phyloP scores from a whole-genome alignment of 2,329 filamentous ascomycete genomes.

The Bipolaris victoriae region DNA sequence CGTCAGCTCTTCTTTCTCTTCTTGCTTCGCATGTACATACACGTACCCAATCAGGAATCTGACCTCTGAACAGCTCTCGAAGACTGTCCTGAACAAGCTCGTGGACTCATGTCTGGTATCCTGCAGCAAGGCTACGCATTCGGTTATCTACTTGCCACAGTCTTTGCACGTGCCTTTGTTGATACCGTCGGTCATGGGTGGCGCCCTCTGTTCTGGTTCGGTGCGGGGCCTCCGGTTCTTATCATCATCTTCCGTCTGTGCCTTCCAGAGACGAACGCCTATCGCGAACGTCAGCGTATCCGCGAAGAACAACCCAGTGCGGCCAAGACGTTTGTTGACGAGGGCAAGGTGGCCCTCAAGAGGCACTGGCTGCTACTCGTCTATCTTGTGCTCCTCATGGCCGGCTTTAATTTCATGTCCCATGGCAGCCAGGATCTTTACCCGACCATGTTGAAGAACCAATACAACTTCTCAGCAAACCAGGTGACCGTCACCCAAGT shows the following conservation, averaged over 20 bases:
- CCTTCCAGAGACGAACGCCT: slow-evolving; percentile 79
- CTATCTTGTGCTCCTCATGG: slow-evolving; percentile 86
- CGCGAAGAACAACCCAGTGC: slow-evolving; percentile 65
- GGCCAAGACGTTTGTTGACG: slow-evolving; percentile 71
- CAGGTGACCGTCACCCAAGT: slow-evolving; percentile 58
- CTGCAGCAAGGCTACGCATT: slow-evolving; percentile 70
- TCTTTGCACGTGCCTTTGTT: slow-evolving; percentile 67
- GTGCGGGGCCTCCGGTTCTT: slow-evolving; percentile 76
- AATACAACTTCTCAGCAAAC: slow-evolving; percentile 60
- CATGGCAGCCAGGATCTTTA: slow-evolving; percentile 75
- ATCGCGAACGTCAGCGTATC: slow-evolving; percentile 68
- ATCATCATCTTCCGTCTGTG: slow-evolving; percentile 80
- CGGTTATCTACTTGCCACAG: slow-evolving; percentile 66
- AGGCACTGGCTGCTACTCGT: slow-evolving; percentile 80
- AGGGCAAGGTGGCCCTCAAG: slow-evolving; percentile 79
- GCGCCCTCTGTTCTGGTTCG: slow-evolving; percentile 90
- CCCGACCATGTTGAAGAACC: slow-evolving; percentile 65
- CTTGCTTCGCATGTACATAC: background rate
- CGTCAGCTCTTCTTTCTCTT: background rate
- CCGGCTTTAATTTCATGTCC: slow-evolving; percentile 91
- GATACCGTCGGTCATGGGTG: slow-evolving; percentile 79
- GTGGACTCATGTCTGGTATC: slow-evolving; percentile 66
- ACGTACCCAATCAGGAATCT: background rate
- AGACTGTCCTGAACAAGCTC: slow-evolving; percentile 64
- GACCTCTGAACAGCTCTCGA: slow-evolving; percentile 56